These are phyloP conservation scores for Xylaria intraflava DNA, from an alignment of 495 filamentous ascomycete genomes.

Conservation along the genomic window DNA sequence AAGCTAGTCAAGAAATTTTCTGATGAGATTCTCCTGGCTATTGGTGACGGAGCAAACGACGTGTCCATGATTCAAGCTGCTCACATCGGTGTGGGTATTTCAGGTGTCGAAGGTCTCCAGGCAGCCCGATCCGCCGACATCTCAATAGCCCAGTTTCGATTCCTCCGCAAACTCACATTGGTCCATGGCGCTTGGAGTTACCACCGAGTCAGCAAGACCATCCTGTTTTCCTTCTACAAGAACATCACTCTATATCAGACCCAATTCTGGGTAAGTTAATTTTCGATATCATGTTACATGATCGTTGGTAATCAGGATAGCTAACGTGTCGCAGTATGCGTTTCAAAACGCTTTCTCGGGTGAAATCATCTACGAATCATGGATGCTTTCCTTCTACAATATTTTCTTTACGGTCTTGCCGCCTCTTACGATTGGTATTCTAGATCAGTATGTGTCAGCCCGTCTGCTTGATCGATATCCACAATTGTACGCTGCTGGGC, in stretches of 20 bases:
- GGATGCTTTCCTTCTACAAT: conserved; percentile 99
- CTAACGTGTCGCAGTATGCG: conserved; percentile 60
- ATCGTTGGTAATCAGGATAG: conserved; percentile 4
- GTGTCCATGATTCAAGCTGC: conserved; percentile 99
- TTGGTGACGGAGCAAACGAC: conserved; percentile 97
- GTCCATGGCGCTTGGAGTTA: conserved; percentile 98
- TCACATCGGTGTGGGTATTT: conserved; percentile 97
- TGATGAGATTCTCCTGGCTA: conserved; percentile 81
- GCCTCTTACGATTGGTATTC: conserved; percentile 91
- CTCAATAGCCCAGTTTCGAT: conserved; percentile 93
- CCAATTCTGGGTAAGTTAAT: conserved; percentile 84
- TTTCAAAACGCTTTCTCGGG: conserved; percentile 99
- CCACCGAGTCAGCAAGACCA: conserved; percentile 91
- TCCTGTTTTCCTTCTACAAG: conserved; percentile 99
- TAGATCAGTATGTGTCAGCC: conserved; percentile 96
- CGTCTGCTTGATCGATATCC: conserved; percentile 95
- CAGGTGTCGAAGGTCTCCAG: conserved; percentile 96
- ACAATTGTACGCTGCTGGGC: conserved; percentile 88
- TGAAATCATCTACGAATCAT: conserved; percentile 97
- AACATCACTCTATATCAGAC: conserved; percentile 98
- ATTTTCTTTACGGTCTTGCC: conserved; percentile 95
- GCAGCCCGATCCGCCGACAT: conserved; percentile 95
- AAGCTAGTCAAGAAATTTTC: conserved; percentile 97
- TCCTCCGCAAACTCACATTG: conserved; percentile 85
- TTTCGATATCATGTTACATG: background rate